Evolutionary conservation across 306 rosid genomes (phyloP).

Genomic region (Astragalus membranaceus): DNA sequence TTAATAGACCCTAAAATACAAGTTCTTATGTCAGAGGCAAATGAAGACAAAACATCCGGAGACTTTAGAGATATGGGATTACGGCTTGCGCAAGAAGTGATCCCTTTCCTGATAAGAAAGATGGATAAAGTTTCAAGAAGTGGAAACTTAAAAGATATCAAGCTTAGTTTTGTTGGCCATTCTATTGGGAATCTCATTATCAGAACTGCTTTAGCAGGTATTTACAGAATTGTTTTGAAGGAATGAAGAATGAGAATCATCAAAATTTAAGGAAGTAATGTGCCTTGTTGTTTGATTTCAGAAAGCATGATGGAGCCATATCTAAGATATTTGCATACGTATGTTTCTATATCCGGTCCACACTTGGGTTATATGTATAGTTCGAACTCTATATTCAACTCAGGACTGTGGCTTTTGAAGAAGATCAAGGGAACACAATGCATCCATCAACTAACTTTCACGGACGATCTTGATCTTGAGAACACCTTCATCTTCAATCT

Average conservation of each 20-base stretch:
- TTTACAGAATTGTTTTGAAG: neutral
- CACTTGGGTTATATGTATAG: conserved; percentile 94
- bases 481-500: conserved; percentile 83
- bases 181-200: conserved; percentile 85
- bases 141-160: conserved; percentile 53
- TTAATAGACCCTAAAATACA: conserved; percentile 76
- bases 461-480: conserved; percentile 77
- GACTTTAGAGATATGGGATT: conserved; percentile 93
- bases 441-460: conserved; percentile 88
- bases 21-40: conserved; percentile 81
- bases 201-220: conserved; percentile 87
- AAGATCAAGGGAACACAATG: conserved; percentile 76
- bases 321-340: conserved; percentile 51
- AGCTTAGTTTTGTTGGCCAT: conserved; percentile 89
- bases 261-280: conserved; percentile 7
- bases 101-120: conserved; percentile 66
- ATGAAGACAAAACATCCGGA: conserved; percentile 82
- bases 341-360: conserved; percentile 85
- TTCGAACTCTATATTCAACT: conserved; percentile 83
- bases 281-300: conserved; percentile 36
- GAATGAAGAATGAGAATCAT: neutral
- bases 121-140: conserved; percentile 69
- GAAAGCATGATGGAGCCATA: conserved; percentile 91
- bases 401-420: conserved; percentile 92
- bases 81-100: conserved; percentile 74